Evolutionary conservation across 768 basidiomycete genomes (phyloP), one percentile per base, ranked within the genome.

Genomic region (Boletus huronensis): DNA sequence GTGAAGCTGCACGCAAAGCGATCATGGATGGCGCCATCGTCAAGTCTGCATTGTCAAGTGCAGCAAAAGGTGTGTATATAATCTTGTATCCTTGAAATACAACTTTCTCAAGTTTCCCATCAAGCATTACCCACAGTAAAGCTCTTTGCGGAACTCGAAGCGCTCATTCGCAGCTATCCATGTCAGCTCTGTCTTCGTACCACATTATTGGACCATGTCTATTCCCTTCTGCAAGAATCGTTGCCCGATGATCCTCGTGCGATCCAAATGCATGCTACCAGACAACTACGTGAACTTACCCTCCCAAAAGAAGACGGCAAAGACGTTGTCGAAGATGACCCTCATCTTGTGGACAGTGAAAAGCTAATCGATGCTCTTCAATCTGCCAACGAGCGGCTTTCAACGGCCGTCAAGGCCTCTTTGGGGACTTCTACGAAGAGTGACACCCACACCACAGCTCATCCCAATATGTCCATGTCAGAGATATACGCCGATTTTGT

Each of bases 21-120:
- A 83, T 93, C 65, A 79, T 93, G 78, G 75, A 84, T 48, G 92
- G 92, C 25, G 89, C 80, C 4, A 90, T 93, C 61, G 88, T 90
- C 36, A 84, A 81, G 65, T 79, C 84, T 41, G 90, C 90, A n/a
- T 82, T 93, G 46, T 73, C 77, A 19, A 87, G 80, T 59, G 93
- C 93, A 29, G 80, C 77, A 11, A 77, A 87, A 82, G 88, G 93
- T 86, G 67, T 55, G 68, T 70, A 49, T 29, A 35, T 54, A 7
- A 51, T 58, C 17, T 41, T 62, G 39, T 50, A 63, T 48, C 50
- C 57, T 41, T 7, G 59, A 51, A 45, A 58, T 7, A 49, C 58
- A 17, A 49, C 57, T 52, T 54, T 39, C 50, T 47, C 48, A 21
- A 57, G 29, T n/a, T 46, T 48, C 39, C 19, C 41, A 58, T 55